A percentile compares a stretch with the other conserved stretches of the same genome.
Evolutionary conservation across 352 stramenopile genomes (phyloP).

Genomic region (Phytophthora kernoviae): DNA sequence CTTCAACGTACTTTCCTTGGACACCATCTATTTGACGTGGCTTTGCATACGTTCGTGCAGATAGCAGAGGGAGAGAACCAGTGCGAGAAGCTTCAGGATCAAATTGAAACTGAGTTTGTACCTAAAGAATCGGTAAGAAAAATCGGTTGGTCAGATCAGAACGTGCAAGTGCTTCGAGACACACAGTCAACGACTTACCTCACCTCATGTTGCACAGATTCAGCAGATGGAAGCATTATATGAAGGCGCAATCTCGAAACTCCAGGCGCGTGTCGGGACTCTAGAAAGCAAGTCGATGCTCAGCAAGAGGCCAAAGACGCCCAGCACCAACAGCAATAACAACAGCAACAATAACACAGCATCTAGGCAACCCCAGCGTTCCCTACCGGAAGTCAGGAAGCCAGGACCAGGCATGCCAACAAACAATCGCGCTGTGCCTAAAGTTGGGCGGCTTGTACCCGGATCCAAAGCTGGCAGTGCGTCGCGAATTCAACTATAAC

Average conservation of each 20-base stretch:
- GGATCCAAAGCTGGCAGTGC: conserved; percentile 34
- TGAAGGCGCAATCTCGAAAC: conserved; percentile 71
- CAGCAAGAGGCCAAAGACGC: conserved; percentile 30
- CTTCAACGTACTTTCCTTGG: neutral
- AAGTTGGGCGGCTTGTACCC: conserved; percentile 63
- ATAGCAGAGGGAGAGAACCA: conserved; percentile 35
- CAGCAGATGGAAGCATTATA: conserved; percentile 79
- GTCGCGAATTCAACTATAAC: conserved; percentile 10
- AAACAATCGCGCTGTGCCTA: conserved; percentile 43
- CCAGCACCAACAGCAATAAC: conserved; percentile 25
- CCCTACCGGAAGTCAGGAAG: conserved; percentile 30
- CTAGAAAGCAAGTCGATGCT: conserved; percentile 49
- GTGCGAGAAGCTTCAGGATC: conserved; percentile 40
- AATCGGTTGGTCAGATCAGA: neutral
- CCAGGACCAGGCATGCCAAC: conserved; percentile 16
- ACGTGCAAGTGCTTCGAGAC: neutral
- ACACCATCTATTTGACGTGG: neutral
- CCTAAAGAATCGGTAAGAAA: conserved; percentile 47
- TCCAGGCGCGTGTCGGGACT: conserved; percentile 64
- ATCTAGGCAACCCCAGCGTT: conserved; percentile 18
- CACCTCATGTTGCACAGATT: conserved; percentile 36
- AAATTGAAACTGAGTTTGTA: conserved; percentile 61
- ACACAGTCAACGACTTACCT: conserved; percentile 2
- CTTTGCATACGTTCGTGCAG: conserved; percentile 19
- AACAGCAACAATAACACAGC: conserved; percentile 22